Percentiles rank a stretch among this genome's conserved stretches.
phyloP scores from a whole-genome alignment of 1,284 basidiomycete genomes.

The Takashimella koratensis region DNA sequence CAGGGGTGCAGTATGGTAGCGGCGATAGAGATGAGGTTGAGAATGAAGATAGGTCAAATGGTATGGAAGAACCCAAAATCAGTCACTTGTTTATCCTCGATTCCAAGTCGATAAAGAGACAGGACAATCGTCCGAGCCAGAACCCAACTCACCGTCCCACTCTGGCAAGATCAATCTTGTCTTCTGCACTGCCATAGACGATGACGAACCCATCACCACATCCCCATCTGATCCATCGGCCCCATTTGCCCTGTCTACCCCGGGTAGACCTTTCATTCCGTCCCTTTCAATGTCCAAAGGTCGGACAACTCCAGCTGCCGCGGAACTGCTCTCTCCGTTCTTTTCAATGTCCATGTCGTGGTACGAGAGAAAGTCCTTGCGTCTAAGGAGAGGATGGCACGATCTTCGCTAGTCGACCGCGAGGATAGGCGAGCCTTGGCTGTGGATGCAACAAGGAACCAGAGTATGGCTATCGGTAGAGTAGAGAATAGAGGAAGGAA shows the following conservation, averaged over 20 bases:
- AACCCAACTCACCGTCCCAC: constrained; percentile 33
- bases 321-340: constrained; percentile 34
- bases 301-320: background rate
- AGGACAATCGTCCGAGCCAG: too few relatives aligned
- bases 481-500: too few relatives aligned
- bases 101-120: too few relatives aligned
- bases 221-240: too few relatives aligned
- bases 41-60: background rate
- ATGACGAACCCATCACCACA: background rate
- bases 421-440: too few relatives aligned
- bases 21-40: background rate
- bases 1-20: background rate
- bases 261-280: background rate
- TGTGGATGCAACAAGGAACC: too few relatives aligned
- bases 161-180: constrained; percentile 28
- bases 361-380: too few relatives aligned
- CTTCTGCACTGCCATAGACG: too few relatives aligned
- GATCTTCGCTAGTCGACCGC: too few relatives aligned
- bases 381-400: too few relatives aligned
- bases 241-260: background rate
- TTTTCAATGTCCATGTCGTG: constrained; percentile 38
- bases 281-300: background rate
- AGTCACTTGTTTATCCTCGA: too few relatives aligned
- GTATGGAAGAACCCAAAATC: background rate
- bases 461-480: too few relatives aligned